phyloP scores from a whole-genome alignment of 1,284 basidiomycete genomes.

The Cronartium quercuum region DNA sequence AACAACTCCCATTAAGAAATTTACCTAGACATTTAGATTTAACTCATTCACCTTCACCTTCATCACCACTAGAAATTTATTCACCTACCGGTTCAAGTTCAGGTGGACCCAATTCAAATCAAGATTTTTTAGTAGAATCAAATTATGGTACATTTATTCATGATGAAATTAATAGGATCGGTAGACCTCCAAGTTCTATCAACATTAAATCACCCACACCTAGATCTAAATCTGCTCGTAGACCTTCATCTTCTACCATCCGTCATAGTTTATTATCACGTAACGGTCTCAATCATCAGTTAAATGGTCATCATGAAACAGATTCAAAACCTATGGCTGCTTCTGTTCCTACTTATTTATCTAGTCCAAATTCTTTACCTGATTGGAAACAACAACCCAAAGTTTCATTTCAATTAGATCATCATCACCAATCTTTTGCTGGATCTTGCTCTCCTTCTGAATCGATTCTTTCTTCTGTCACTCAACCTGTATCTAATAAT shows the following conservation, averaged over 20 bases:
- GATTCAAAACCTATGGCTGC: background rate
- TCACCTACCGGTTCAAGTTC: background rate
- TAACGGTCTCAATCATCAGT: background rate
- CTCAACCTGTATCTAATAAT: background rate
- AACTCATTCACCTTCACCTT: background rate
- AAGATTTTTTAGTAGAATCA: background rate
- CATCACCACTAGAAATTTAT: slow-evolving; percentile 3
- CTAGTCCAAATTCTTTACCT: background rate
- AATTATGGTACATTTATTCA: background rate
- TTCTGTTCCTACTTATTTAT: slow-evolving; percentile 14
- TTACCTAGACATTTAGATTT: background rate
- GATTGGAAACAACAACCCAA: too few species aligned
- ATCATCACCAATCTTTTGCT: background rate
- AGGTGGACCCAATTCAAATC: background rate
- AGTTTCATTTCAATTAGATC: too few species aligned
- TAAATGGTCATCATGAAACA: too few species aligned
- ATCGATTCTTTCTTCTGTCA: background rate
- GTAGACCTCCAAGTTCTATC: background rate
- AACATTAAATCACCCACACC: background rate
- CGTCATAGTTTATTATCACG: background rate
- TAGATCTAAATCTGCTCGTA: background rate
- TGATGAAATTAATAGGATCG: background rate
- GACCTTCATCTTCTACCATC: background rate
- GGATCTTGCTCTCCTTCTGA: background rate
- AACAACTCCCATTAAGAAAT: background rate